Evolutionary conservation across 2,329 filamentous ascomycete species (phyloP).

Genomic region (Penicillium sp.): DNA sequence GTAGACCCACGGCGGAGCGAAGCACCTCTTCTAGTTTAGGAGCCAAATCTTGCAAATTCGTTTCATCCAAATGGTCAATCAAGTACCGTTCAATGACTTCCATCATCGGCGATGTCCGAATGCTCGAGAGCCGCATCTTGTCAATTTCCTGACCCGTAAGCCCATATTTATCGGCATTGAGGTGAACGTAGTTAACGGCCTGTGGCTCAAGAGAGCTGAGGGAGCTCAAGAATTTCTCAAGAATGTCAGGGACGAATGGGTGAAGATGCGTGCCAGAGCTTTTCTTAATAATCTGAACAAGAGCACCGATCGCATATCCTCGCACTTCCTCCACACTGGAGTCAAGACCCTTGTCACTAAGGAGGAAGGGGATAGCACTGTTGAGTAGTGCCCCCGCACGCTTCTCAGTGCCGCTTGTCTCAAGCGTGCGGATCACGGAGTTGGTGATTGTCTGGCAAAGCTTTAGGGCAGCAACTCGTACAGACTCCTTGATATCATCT

Average conservation of each 20-base stretch:
- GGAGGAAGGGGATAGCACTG: slow-evolving; percentile 83
- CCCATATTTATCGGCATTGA: slow-evolving; percentile 80
- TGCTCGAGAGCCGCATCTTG: slow-evolving; percentile 75
- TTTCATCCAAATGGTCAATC: slow-evolving; percentile 76
- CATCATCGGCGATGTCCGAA: slow-evolving; percentile 83
- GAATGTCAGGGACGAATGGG: slow-evolving; percentile 76
- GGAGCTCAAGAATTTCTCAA: slow-evolving; percentile 76
- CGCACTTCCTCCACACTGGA: slow-evolving; percentile 86
- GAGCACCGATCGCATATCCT: slow-evolving; percentile 74
- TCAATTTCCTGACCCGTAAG: slow-evolving; percentile 88
- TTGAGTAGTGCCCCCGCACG: slow-evolving; percentile 77
- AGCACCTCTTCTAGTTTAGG: slow-evolving; percentile 74
- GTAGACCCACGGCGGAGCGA: slow-evolving; percentile 83
- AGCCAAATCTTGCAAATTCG: slow-evolving; percentile 72
- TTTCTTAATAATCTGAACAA: slow-evolving; percentile 88
- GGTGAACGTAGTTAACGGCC: slow-evolving; percentile 86
- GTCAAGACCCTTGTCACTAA: slow-evolving; percentile 86
- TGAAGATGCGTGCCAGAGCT: slow-evolving; percentile 72
- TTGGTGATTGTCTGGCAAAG: slow-evolving; percentile 83
- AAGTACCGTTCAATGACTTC: slow-evolving; percentile 83
- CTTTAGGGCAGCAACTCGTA: slow-evolving; percentile 75
- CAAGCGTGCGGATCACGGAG: slow-evolving; percentile 79
- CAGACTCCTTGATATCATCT: slow-evolving; percentile 92
- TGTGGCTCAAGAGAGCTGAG: slow-evolving; percentile 88
- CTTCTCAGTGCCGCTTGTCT: slow-evolving; percentile 67